phyloP scores from a whole-genome alignment of 805 yeast genomes.

The Teunomyces gatunensis region DNA sequence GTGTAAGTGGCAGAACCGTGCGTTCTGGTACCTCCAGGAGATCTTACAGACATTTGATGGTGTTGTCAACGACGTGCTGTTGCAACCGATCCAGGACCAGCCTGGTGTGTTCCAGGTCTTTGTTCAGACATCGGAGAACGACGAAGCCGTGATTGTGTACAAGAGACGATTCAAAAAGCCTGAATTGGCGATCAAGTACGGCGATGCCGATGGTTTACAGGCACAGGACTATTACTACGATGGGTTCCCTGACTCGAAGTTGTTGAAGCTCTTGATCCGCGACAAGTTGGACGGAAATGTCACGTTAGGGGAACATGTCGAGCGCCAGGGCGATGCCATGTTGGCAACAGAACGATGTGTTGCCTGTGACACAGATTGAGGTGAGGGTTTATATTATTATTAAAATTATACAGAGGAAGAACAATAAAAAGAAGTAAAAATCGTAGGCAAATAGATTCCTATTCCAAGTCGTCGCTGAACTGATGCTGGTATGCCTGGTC shows the following conservation, averaged over 20 bases:
- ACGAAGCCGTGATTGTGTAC: conserved; percentile 42
- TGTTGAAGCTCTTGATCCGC: conserved; percentile 65
- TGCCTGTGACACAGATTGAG: neutral
- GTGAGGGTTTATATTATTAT: conserved; percentile 1
- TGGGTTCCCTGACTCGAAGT: conserved; percentile 87
- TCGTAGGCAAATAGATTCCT: neutral
- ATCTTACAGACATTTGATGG: conserved; percentile 76
- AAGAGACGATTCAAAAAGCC: conserved; percentile 48
- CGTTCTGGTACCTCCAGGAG: conserved; percentile 86
- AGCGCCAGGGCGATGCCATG: neutral
- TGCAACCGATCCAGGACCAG: conserved; percentile 21
- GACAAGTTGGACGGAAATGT: conserved; percentile 39
- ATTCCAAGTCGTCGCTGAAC: conserved; percentile 14
- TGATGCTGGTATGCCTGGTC: conserved; percentile 14
- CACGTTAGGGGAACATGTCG: conserved; percentile 1
- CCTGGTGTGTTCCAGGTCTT: conserved; percentile 20
- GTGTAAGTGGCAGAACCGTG: conserved; percentile 87
- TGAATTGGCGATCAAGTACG: conserved; percentile 18
- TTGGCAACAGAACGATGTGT: conserved; percentile 1
- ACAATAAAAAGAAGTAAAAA: conserved; percentile 1
- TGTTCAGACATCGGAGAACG: neutral
- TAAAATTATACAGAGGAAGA: conserved; percentile 3
- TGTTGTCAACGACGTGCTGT: conserved; percentile 39
- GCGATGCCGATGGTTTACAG: conserved; percentile 16
- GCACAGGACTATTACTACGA: conserved; percentile 41